Base-by-base conservation (phyloP, 495 filamentous ascomycete species). In the Lasiosphaeria hispida region DNA sequence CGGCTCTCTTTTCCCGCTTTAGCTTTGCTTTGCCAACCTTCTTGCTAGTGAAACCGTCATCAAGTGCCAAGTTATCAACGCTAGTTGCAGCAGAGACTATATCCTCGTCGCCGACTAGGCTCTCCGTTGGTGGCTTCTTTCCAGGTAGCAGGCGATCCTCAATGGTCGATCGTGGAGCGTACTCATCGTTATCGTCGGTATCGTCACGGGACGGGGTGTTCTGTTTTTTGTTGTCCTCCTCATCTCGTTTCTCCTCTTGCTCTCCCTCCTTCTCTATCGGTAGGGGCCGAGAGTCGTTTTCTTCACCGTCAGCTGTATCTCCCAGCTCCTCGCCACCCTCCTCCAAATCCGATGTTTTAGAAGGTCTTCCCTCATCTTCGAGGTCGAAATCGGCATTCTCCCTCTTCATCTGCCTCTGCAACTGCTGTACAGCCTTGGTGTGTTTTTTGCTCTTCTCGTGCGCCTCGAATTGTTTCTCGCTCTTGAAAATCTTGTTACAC, bases 391-490 rank as follows among this genome's bases (percentile, higher is more conserved):
- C 70, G 45, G 77, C 73, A 65, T 92, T 84, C 57, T 99, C 85
- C 61, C 85, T 82, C 61, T 76, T 80, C 93, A 99, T 97, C 70
- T 93, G 85, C 64, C 84, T 78, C 63, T 82, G 83, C 37, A 99
- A 70, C 59, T 90, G 82, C 58, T 90, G 84, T 5, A 96, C 81
- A 3, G 89, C 88, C 67, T 95, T 96, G 43, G 85, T 65, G 66
- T 99, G 94, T 68, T 97, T 97, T 68, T 96, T 97, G 75, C 92
- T 96, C 72, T 87, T 89, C 74, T 97, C 93, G 65, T 99, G 94
- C n/a, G 88, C 85, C 67, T 92, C 85, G 58, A 85, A 93, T 63
- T 97, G 94, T 62, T 88, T 89, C 66, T 96, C 87, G 55, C 91
- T 96, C 69, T 95, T 96, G 78, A 97, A 99, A 3, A 63, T 87